phyloP scores from a whole-genome alignment of 2,329 filamentous ascomycete species.

The Xylaria sp. region DNA sequence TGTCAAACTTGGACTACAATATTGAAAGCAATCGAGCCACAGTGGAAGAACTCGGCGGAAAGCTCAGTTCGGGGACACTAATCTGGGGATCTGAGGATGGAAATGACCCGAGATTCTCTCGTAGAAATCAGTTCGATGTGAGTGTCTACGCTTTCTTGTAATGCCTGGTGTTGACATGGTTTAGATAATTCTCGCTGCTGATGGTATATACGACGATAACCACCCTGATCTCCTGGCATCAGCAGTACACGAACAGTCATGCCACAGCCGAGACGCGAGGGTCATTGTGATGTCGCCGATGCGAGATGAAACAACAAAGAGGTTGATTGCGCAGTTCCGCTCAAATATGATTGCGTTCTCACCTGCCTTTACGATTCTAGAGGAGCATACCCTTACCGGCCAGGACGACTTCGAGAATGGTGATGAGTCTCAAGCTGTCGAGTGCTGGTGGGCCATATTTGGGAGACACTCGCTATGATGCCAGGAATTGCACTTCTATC shows the following conservation, averaged over 20 bases:
- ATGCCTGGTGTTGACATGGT: constrained; percentile 7
- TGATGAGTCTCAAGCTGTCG: constrained; percentile 44
- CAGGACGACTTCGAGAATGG: constrained; percentile 71
- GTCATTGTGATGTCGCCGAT: constrained; percentile 77
- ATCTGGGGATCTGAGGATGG: constrained; percentile 61
- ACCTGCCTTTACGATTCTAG: constrained; percentile 44
- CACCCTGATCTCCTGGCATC: constrained; percentile 71
- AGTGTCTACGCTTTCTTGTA: constrained; percentile 6
- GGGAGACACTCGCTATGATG: constrained; percentile 17
- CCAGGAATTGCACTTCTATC: neutral
- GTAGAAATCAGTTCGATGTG: constrained; percentile 48
- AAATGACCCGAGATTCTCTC: constrained; percentile 42
- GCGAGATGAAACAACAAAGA: constrained; percentile 60
- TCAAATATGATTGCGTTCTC: constrained; percentile 52
- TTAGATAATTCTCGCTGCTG: constrained; percentile 73
- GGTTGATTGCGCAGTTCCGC: constrained; percentile 59
- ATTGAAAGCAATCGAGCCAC: constrained; percentile 55
- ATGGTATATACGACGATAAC: constrained; percentile 79
- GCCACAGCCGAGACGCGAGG: constrained; percentile 49
- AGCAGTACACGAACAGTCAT: constrained; percentile 65
- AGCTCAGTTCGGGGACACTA: constrained; percentile 58
- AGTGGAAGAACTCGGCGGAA: constrained; percentile 51
- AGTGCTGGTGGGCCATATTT: constrained; percentile 67
- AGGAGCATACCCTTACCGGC: constrained; percentile 59
- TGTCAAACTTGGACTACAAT: constrained; percentile 75